Conservation (phyloP, 2,329 filamentous ascomycete species). For the Aspergillus sojae region DNA sequence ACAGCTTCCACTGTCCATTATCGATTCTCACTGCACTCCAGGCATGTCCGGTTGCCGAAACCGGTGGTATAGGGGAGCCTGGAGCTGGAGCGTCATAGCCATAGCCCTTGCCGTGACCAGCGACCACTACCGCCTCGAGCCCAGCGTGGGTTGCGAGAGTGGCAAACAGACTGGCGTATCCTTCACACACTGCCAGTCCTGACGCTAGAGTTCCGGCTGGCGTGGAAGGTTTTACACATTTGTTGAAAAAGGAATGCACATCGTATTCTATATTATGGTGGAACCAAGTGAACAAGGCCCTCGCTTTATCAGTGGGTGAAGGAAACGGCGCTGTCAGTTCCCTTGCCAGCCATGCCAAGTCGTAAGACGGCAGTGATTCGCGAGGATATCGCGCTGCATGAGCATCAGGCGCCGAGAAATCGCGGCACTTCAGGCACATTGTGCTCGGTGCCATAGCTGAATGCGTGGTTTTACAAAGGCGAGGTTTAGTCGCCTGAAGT, state of each 20-base stretch:
- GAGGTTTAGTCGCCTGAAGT: conserved; percentile 57
- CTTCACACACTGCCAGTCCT: conserved; percentile 86
- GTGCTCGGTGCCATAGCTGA: conserved; percentile 23
- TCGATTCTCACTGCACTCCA: conserved; percentile 95
- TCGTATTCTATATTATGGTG: conserved; percentile 94
- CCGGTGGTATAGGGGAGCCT: conserved; percentile 67
- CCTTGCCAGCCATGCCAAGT: conserved; percentile 73
- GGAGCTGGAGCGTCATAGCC: conserved; percentile 66
- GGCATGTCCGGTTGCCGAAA: conserved; percentile 67
- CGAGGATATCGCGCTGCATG: conserved; percentile 78
- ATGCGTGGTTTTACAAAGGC: conserved; percentile 25
- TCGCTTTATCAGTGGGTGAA: conserved; percentile 85
- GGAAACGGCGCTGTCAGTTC: conserved; percentile 78
- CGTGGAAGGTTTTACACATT: conserved; percentile 66
- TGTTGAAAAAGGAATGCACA: conserved; percentile 74
- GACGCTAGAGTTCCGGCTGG: conserved; percentile 73
- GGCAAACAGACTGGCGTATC: conserved; percentile 82
- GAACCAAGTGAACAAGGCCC: conserved; percentile 91
- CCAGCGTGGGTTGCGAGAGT: conserved; percentile 78
- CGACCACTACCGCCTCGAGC: conserved; percentile 73
- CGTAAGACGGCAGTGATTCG: conserved; percentile 67
- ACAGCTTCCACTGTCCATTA: conserved; percentile 82
- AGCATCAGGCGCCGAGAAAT: conserved; percentile 79
- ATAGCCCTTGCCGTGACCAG: conserved; percentile 84
- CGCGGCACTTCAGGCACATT: conserved; percentile 78